Evolutionary conservation across 1,139 yeast genomes (phyloP), one percentile per base, ranked within the genome.

Genomic region (Debaryomyces udenii): DNA sequence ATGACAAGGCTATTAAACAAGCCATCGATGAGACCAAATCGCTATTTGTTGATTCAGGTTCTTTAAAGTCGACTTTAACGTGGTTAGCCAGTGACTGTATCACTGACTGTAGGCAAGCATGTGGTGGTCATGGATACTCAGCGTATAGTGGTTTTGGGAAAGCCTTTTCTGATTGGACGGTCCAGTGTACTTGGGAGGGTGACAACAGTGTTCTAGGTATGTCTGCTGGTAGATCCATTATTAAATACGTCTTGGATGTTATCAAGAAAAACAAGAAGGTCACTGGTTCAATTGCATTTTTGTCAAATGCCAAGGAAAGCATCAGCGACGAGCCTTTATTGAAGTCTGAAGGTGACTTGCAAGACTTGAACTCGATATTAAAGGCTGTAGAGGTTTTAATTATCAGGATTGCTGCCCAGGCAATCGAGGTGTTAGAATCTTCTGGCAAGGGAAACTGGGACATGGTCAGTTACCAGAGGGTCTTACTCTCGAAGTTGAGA

Each of bases 401-500:
- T 46, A 67, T 71, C 29, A 69, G 81, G 54, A 57, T 78, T 40
- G 61, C 79, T 37, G 61, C 69, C 42, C 76, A 74, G 46, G 74
- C 81, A 43, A 67, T 77, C 40, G 59, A 66, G 32, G 59, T 66
- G 17, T 62, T 80, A 39, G 62, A 70, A 45, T 61, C 63, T 35
- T 16, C 22, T 10, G 71, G 70, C 40, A 66, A 68, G 42, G 70
- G 69, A 34, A 72, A 78, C 59, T 74, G 78, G 64, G 86, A 81
- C 56, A 61, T 67, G 36, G 74, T 81, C 40, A 81, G 86, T 31
- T 68, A 74, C 43, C 76, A 78, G 42, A 68, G 80, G 57, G 75
- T 81, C 26, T 54, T 66, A 30, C 64, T 83, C 35, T 80, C 89
- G 32, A 80, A 80, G 59, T 71, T 81, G 56, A 81, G 78, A 59